Evolutionary conservation across 2,329 filamentous ascomycete genomes (phyloP), one percentile per base, ranked within the genome.

Genomic region (Monosporascus sp.): DNA sequence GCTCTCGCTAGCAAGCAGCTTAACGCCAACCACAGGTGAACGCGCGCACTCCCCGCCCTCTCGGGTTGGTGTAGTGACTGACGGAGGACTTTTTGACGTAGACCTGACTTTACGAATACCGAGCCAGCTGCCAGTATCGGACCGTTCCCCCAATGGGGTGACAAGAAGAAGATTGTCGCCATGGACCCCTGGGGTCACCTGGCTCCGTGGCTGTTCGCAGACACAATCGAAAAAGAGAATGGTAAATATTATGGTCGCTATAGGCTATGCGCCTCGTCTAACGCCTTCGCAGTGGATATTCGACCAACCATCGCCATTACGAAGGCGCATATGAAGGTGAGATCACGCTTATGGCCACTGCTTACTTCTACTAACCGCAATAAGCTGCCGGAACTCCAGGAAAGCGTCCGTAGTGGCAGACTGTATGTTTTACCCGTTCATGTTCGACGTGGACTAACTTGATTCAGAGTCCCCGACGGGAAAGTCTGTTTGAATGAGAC

Each of bases 131-230:
- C 85, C 22, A 83, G 87, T 51, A 90, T 97, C 66, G 91, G 91
- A 0, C 91, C 90, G 7, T 96, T 96, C 64, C 86, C 90, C 7
- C 85, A 94, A 73, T 99, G 93, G 93, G 83, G 82, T 26, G 90
- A 96, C 67, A 83, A 82, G 65, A 91, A 90, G 71, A 97, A 97
- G 77, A 97, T 99, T 58, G 93, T 97, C 16, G 90, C 93, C 19
- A 96, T 99, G 91, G 94, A 97, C 68, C 93, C 93, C 0, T 90
- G 88, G 70, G 93, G 94, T 7, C 94, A 97, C 74, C 76, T 96
- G 56, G 83, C 87, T 8, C 90, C 90, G 8, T 92, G 87, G 86
- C 73, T 95, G 2, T 96, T 87, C 75, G 88, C 88, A 59, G 85
- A 93, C 57, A 80, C 83, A 46, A 91, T 94, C 64, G 79, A 88